Evolutionary conservation across 148 eudicot genomes (phyloP).

Genomic region (Salicornia ramosissima): DNA sequence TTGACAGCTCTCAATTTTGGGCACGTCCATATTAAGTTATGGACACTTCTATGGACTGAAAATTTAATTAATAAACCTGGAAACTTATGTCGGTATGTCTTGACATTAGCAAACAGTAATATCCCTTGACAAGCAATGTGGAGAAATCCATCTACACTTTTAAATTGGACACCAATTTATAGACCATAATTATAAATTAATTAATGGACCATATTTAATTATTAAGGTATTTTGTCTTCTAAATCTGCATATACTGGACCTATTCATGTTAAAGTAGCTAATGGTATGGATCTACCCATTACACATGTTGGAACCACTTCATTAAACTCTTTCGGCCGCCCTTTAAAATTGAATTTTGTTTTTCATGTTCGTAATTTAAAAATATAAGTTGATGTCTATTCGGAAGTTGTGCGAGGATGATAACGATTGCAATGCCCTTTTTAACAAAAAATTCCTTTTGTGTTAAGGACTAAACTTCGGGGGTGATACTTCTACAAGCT

Average conservation of each 20-base stretch:
- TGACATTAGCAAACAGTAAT: no score
- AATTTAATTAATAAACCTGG: no score
- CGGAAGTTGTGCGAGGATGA: constrained; percentile 1
- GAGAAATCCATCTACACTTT: no score
- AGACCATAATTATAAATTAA: no score
- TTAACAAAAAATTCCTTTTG: neutral
- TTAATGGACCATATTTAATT: no score
- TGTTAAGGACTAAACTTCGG: constrained; percentile 13
- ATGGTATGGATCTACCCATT: neutral
- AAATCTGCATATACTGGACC: neutral
- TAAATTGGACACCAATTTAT: no score
- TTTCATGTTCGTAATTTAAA: constrained; percentile 5
- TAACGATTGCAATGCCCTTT: neutral
- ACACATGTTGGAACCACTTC: neutral
- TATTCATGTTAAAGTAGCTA: neutral
- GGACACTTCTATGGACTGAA: no score
- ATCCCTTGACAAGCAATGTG: no score
- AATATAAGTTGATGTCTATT: neutral
- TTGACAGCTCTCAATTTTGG: no score
- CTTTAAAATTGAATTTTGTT: neutral
- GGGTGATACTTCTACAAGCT: constrained; percentile 14
- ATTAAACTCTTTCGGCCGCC: neutral
- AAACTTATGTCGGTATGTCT: no score
- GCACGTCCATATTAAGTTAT: no score
- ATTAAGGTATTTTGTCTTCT: constrained; percentile 8